Evolutionary conservation across 257 asterid species (phyloP).

Genomic region (Nicotiana obtusifolia): DNA sequence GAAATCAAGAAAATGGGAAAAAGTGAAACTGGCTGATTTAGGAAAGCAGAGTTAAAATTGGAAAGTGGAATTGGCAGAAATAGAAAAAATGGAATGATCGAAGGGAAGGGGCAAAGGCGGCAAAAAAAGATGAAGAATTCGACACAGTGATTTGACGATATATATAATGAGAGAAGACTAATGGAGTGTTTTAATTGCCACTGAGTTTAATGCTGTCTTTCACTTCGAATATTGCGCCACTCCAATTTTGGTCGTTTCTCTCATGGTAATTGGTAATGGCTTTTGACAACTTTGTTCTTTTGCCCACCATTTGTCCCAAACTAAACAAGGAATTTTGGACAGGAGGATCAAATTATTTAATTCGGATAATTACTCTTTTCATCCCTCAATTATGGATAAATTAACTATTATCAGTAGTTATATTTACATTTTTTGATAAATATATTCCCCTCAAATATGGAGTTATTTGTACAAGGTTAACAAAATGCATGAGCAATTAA

Average conservation of each 20-base stretch:
- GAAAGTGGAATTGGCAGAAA: not conserved
- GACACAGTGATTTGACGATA: not conserved
- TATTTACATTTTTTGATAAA: no score
- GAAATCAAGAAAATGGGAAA: not conserved
- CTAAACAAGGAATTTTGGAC: not conserved
- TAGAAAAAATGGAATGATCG: not conserved
- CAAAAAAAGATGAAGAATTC: not conserved
- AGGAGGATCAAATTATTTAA: not conserved
- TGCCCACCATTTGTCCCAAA: not conserved
- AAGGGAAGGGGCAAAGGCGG: not conserved
- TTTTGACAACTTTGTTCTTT: constrained; percentile 1
- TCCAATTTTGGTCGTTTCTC: constrained; percentile 1
- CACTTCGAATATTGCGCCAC: constrained; percentile 3
- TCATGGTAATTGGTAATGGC: not conserved
- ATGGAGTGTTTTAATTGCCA: not conserved
- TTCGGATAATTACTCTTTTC: not conserved
- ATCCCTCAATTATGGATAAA: not conserved
- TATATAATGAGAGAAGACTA: not conserved
- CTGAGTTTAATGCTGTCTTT: not conserved
- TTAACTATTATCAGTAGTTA: no score
- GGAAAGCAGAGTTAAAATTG: not conserved
- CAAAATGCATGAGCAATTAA: not conserved
- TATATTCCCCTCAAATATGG: no score
- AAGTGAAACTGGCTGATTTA: not conserved
- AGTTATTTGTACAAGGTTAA: no score